Evolutionary conservation across 2,329 filamentous ascomycete genomes (phyloP).

Genomic region (Coniochaeta sp.): DNA sequence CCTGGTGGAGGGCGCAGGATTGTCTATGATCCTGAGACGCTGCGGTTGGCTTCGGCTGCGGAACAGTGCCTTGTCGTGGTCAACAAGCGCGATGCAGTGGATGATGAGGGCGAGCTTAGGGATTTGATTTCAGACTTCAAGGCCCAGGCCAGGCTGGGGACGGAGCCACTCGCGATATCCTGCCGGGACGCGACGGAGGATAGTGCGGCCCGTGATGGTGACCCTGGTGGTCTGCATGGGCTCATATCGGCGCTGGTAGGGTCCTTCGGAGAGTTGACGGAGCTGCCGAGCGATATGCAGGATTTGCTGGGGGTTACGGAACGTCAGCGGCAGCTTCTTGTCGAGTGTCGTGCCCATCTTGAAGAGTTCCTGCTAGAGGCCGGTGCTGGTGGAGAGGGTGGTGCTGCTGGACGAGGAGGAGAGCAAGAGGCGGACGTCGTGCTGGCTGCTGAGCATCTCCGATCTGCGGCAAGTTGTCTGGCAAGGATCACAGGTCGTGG

Average conservation of each 20-base stretch:
- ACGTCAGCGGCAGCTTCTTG: constrained; percentile 75
- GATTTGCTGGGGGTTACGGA: constrained; percentile 87
- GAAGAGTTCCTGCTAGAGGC: constrained; percentile 63
- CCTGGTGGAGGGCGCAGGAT: constrained; percentile 25
- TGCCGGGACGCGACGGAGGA: constrained; percentile 51
- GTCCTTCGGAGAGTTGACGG: constrained; percentile 65
- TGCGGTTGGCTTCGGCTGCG: constrained; percentile 42
- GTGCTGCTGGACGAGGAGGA: not conserved
- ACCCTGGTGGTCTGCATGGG: constrained; percentile 58
- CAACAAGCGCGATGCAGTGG: constrained; percentile 53
- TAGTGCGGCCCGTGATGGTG: constrained; percentile 18
- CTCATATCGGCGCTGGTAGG: constrained; percentile 61
- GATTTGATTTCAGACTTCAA: constrained; percentile 32
- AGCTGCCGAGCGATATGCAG: constrained; percentile 62
- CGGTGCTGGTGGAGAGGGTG: constrained; percentile 20
- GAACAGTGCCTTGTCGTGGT: constrained; percentile 45
- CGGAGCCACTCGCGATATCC: constrained; percentile 55
- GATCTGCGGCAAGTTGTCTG: constrained; percentile 71
- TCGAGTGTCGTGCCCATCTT: constrained; percentile 63
- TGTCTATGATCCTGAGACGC: constrained; percentile 46
- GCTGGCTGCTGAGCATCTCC: constrained; percentile 80
- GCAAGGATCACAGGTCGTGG: constrained; percentile 82
- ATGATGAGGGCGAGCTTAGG: constrained; percentile 21
- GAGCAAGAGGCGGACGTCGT: constrained; percentile 67
- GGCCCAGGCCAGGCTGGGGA: constrained; percentile 22